Evolutionary conservation across 257 asterid species (phyloP), one percentile per base, ranked within the genome.

Genomic region (Hygrophila difformis): DNA sequence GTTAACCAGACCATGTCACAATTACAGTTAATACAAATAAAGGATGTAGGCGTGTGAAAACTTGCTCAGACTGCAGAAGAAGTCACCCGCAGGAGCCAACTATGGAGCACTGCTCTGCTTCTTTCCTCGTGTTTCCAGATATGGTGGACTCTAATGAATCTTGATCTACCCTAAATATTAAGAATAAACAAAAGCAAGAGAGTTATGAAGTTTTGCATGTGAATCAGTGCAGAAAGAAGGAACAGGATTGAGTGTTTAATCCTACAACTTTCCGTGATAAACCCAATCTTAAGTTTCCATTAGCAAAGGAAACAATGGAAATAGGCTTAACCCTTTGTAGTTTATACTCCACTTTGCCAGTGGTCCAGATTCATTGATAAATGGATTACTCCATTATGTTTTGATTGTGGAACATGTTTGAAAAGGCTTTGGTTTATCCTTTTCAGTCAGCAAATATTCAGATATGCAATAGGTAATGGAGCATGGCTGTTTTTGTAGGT

Each of bases 401-500:
- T 3, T 3, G 8, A 3, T 17, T 33, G 37, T 4, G 37, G 37
- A n/a, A n/a, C n/a, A n/a, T n/a, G n/a, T n/a, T n/a, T n/a, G 37
- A 33, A 33, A 9, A 33, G 2, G 12, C 8, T 5, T 9, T 5
- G 37, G 37, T 3, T 33, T 9, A 33, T 9, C 12, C 37, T 33
- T 33, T 41, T 55, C 54, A 23, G 49, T 47, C 19, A 45, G 44
- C 40, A 43, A 51, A 23, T 13, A 40, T 41, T 16, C 29, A 15
- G 21, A 50, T 38, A 51, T 22, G 39, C 39, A 33, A n/a, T 16
- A 36, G 58, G 16, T 53, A 40, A 57, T 42, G 49, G 13, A 26
- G 41, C 55, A 40, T 41, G 47, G 35, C 10, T 53, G 47, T 62
- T 38, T 26, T 57, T 63, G 35, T 55, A 91, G 99, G 96, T 91